Conservation (phyloP, 2,329 filamentous ascomycete genomes). For the Daldinia sp. region DNA sequence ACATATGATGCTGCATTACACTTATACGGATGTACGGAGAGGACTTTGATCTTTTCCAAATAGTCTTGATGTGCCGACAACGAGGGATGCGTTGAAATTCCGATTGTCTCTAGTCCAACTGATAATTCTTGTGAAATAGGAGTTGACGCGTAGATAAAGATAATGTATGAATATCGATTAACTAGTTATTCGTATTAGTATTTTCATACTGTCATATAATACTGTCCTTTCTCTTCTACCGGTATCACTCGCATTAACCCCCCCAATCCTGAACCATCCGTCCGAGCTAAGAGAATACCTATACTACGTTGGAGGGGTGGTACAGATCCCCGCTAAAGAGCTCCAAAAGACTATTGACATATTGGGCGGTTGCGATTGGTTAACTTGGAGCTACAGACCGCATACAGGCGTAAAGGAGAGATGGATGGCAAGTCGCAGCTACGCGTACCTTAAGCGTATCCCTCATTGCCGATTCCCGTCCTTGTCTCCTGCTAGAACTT, state of each 20-base stretch:
- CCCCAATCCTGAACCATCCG: slow-evolving; percentile 17
- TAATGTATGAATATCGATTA: too few species aligned
- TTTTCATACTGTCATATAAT: background rate
- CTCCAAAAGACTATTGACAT: slow-evolving; percentile 18
- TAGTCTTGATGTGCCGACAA: too few species aligned
- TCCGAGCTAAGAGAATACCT: slow-evolving; percentile 26
- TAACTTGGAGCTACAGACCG: slow-evolving; percentile 9
- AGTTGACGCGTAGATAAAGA: background rate
- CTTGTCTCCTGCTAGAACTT: slow-evolving; percentile 16
- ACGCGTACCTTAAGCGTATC: slow-evolving; percentile 26
- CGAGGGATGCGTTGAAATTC: background rate
- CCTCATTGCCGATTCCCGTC: slow-evolving; percentile 19
- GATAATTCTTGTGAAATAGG: background rate
- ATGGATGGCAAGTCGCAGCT: background rate
- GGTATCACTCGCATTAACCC: slow-evolving; percentile 28
- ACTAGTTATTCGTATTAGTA: too few species aligned
- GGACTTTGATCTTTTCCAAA: too few species aligned
- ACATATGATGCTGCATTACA: too few species aligned
- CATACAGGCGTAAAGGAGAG: slow-evolving; percentile 10
- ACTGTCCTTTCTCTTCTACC: slow-evolving; percentile 13
- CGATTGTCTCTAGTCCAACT: background rate
- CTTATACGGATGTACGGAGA: too few species aligned
- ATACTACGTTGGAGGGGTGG: slow-evolving; percentile 16
- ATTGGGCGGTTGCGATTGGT: slow-evolving; percentile 23
- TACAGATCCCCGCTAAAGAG: slow-evolving; percentile 6